Conservation (phyloP, 1,284 basidiomycete species). For the Xerocomus cyaneibrunnescens region DNA sequence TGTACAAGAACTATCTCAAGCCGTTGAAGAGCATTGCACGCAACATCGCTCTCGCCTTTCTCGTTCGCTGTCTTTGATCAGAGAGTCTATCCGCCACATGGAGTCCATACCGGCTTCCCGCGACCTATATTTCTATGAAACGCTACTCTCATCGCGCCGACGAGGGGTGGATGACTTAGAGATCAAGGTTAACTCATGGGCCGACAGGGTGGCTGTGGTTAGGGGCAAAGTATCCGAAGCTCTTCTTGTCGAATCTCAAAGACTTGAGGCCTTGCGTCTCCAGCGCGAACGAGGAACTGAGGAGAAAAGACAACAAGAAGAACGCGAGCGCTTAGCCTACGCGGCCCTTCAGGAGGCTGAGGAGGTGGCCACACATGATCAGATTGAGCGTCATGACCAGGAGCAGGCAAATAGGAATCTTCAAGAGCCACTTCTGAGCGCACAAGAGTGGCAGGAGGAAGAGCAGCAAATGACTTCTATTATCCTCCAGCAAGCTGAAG, state of each 20-base stretch:
- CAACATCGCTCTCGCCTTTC: constrained; percentile 41
- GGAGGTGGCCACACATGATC: constrained; percentile 19
- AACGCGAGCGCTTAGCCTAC: constrained; percentile 29
- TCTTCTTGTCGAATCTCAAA: constrained; percentile 35
- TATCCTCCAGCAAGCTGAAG: constrained; percentile 26
- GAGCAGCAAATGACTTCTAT: constrained; percentile 22
- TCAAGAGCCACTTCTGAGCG: constrained; percentile 22
- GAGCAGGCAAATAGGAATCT: constrained; percentile 34
- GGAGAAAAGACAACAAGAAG: constrained; percentile 33
- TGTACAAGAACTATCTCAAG: constrained; percentile 38
- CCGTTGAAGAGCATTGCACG: constrained; percentile 40
- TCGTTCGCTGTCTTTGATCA: constrained; percentile 51
- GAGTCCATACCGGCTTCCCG: constrained; percentile 42
- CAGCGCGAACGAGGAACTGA: constrained; percentile 30
- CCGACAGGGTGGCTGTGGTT: constrained; percentile 43
- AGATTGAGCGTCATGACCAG: constrained; percentile 13
- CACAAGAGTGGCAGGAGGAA: constrained; percentile 24
- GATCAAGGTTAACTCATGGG: constrained; percentile 48
- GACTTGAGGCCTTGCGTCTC: constrained; percentile 31
- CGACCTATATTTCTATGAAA: constrained; percentile 43
- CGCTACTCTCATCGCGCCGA: constrained; percentile 47
- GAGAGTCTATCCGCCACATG: constrained; percentile 52
- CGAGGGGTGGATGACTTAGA: constrained; percentile 51
- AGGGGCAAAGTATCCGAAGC: constrained; percentile 38
- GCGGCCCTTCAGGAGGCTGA: constrained; percentile 29